Conservation (phyloP, 176 grass and related monocot species). For the Pontederia crassipes region DNA sequence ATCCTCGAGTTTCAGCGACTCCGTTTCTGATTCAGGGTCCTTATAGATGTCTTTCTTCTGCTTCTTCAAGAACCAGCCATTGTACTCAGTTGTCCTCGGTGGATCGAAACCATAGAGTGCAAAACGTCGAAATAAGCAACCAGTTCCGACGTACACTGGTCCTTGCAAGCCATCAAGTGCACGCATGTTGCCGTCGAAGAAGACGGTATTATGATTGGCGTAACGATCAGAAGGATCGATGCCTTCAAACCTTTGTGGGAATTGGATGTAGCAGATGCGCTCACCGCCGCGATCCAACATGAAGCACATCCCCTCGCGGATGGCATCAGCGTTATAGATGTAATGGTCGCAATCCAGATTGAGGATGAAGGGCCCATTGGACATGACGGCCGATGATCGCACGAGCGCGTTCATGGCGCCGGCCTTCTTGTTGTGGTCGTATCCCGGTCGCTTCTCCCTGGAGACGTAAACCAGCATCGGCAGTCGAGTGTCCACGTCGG, state of each 20-base stretch:
- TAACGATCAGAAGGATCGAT: slow-evolving; percentile 95
- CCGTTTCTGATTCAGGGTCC: slow-evolving; percentile 43
- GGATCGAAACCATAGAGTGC: slow-evolving; percentile 96
- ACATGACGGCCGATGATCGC: slow-evolving; percentile 76
- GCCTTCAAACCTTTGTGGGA: slow-evolving; percentile 84
- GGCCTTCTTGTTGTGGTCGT: slow-evolving; percentile 99
- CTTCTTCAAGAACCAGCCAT: slow-evolving; percentile 49
- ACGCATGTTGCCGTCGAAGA: slow-evolving; percentile 99
- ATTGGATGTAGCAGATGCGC: slow-evolving; percentile 82
- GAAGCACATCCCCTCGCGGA: slow-evolving; percentile 95
- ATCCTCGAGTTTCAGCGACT: slow-evolving; percentile 50
- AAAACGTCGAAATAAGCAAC: slow-evolving; percentile 83
- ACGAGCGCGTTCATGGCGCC: slow-evolving; percentile 93
- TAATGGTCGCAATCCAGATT: slow-evolving; percentile 99
- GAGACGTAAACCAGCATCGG: slow-evolving; percentile 92
- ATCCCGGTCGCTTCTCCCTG: slow-evolving; percentile 62
- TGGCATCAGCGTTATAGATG: slow-evolving; percentile 68
- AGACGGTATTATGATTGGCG: slow-evolving; percentile 97
- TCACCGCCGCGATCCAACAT: slow-evolving; percentile 85
- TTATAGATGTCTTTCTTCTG: slow-evolving; percentile 38
- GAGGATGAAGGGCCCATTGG: slow-evolving; percentile 94
- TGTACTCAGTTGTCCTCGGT: slow-evolving; percentile 66
- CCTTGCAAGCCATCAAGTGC: slow-evolving; percentile 76
- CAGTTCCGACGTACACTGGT: slow-evolving; percentile 92
- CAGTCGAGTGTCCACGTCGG: slow-evolving; percentile 72